These are phyloP conservation scores for Backusella westeae DNA, from an alignment of 192 early-diverging fungal genomes.

Conservation along the genomic window DNA sequence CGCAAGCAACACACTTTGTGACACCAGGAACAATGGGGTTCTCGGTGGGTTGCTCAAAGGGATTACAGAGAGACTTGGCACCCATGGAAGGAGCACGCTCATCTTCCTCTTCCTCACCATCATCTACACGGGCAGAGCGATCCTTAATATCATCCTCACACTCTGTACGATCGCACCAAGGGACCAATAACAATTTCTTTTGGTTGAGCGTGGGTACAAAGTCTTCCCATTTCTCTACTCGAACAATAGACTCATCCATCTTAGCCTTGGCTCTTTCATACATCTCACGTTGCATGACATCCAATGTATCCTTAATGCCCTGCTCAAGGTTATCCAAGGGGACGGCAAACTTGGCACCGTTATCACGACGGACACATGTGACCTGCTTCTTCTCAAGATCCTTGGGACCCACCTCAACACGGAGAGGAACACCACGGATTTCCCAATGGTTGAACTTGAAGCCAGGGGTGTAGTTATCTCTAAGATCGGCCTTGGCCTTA, in stretches of 20 bases:
- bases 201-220: conserved; percentile 90
- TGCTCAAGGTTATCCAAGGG: conserved; percentile 58
- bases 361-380: conserved; percentile 83
- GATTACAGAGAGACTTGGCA: conserved; percentile 98
- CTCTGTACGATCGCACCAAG: conserved; percentile 90
- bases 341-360: conserved; percentile 58
- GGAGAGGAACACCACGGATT: conserved; percentile 89
- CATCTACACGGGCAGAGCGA: conserved; percentile 63
- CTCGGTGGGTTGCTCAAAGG: conserved; percentile 88
- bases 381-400: conserved; percentile 84
- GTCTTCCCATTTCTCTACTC: conserved; percentile 86
- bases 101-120: conserved; percentile 77
- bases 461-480: conserved; percentile 64
- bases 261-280: conserved; percentile 77
- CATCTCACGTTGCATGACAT: conserved; percentile 89
- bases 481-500: conserved; percentile 34
- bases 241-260: conserved; percentile 72
- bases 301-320: conserved; percentile 60
- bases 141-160: conserved; percentile 99
- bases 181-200: conserved; percentile 86
- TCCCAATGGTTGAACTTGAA: conserved; percentile 99
- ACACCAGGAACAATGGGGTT: conserved; percentile 77
- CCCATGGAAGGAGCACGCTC: conserved; percentile 99
- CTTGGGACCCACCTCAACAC: conserved; percentile 95
- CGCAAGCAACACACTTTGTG: conserved; percentile 88